Conservation (phyloP, 2,329 filamentous ascomycete genomes). For the Lachnellula occidentalis region DNA sequence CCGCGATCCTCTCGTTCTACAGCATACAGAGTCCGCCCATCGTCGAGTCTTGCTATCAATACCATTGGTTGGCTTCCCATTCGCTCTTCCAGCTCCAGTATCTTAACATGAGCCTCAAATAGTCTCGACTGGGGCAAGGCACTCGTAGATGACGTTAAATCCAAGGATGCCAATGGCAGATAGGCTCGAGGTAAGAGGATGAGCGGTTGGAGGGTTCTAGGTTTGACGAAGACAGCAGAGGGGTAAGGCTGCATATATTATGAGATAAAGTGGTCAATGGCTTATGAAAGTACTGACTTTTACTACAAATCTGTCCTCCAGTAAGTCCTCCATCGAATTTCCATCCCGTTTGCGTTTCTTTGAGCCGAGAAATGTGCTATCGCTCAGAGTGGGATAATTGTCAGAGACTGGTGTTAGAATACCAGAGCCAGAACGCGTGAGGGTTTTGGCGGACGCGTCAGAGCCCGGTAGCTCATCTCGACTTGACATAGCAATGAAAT, state of each 20-base stretch:
- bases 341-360: slow-evolving; percentile 33
- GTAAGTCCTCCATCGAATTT: slow-evolving; percentile 27
- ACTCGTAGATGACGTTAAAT: slow-evolving; percentile 46
- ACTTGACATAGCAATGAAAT: slow-evolving; percentile 30
- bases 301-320: slow-evolving; percentile 31
- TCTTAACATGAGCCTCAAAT: slow-evolving; percentile 57
- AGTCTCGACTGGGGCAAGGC: slow-evolving; percentile 48
- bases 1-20: slow-evolving; percentile 59
- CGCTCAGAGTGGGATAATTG: slow-evolving; percentile 17
- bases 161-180: slow-evolving; percentile 56
- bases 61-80: slow-evolving; percentile 49
- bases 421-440: slow-evolving; percentile 27
- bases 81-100: slow-evolving; percentile 59
- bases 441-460: slow-evolving; percentile 23
- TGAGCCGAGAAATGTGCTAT: slow-evolving; percentile 14
- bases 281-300: slow-evolving; percentile 24
- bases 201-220: slow-evolving; percentile 52
- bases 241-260: slow-evolving; percentile 47
- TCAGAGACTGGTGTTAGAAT: slow-evolving; percentile 29
- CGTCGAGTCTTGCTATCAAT: slow-evolving; percentile 56
- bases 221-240: slow-evolving; percentile 45
- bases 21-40: slow-evolving; percentile 49
- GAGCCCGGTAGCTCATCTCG: slow-evolving; percentile 23
- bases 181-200: slow-evolving; percentile 58
- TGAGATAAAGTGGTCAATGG: slow-evolving; percentile 4